Evolutionary conservation across 192 early-diverging fungal genomes (phyloP), one percentile per base, ranked within the genome.

Genomic region (Gamsiella multidivaricata): DNA sequence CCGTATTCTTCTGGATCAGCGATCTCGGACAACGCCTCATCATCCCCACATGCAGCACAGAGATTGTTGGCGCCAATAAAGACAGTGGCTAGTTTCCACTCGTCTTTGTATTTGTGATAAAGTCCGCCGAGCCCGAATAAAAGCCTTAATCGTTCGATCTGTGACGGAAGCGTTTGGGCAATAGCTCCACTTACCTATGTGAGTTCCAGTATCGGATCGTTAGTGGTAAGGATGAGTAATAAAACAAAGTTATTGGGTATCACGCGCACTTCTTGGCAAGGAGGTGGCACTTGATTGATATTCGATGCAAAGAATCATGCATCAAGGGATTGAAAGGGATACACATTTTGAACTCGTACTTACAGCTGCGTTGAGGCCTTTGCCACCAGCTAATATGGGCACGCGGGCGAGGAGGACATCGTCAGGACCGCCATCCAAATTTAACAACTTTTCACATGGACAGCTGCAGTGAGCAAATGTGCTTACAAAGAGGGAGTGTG

Each of bases 11-110:
- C 81, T 31, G 83, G 80, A 51, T 72, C 72, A 26, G 85, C 85
- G 15, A 73, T 55, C 28, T 79, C 57, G 5, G 81, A 80, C 10
- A 81, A 17, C 5, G 59, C 66, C n/a, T 61, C 54, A 3, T 64
- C 71, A 20, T 62, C 17, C 3, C 60, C 65, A 63, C 85, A 87
- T 15, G 82, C 65, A 0, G 69, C 67, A 71, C 86, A 87, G 36
- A 87, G 65, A 45, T 87, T 87, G 58, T 87, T 87, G 50, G 86
- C 86, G 11, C 86, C 86, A 51, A 87, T 82, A 54, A 87, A 83
- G 45, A 87, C 41, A 3, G 86, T 87, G 12, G 82, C 75, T 18
- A 87, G 9, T 47, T 87, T 87, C 86, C 86, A 87, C 46, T 80
- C 81, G 11, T 84, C 50, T 20, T 71, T 79, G 28, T 81, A 51